Evolutionary conservation across 768 basidiomycete species (phyloP).

Genomic region (Pisolithus sp.): DNA sequence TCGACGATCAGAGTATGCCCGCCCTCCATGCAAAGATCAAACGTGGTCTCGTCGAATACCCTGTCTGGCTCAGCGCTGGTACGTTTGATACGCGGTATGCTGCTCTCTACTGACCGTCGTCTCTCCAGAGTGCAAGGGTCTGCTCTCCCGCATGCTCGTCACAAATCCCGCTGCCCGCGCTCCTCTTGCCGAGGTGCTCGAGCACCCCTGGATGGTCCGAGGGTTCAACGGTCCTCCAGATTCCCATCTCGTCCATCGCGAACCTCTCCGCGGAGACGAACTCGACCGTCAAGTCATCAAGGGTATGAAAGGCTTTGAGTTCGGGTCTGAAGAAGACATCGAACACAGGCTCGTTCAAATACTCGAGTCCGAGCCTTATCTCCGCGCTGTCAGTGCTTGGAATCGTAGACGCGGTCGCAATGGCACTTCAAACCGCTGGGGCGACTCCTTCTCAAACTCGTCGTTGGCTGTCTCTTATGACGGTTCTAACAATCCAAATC

Average conservation of each 20-base stretch:
- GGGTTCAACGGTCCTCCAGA: conserved; percentile 78
- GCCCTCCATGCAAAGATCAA: conserved; percentile 99
- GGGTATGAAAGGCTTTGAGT: conserved; percentile 96
- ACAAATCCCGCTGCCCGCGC: conserved; percentile 86
- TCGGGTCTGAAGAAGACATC: conserved; percentile 85
- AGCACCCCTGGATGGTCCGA: conserved; percentile 90
- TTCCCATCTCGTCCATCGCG: conserved; percentile 80
- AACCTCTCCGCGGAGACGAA: conserved; percentile 84
- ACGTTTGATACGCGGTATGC: conserved; percentile 22
- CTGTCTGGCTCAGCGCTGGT: conserved; percentile 94
- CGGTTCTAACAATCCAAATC: conserved; percentile 34
- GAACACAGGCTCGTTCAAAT: conserved; percentile 65
- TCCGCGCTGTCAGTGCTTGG: conserved; percentile 68
- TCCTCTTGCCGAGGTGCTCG: conserved; percentile 74
- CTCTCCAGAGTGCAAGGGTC: conserved; percentile 80
- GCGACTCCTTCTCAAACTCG: conserved; percentile 55
- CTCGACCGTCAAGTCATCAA: conserved; percentile 80
- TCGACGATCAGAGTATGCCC: conserved; percentile 99
- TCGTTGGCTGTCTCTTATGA: conserved; percentile 63
- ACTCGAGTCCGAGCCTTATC: conserved; percentile 73
- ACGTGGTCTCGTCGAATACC: conserved; percentile 93
- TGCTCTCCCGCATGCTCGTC: conserved; percentile 93
- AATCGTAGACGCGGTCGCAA: conserved; percentile 58
- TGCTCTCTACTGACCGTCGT: conserved; percentile 7
- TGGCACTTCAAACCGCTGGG: conserved; percentile 39